Conservation (phyloP, 179 eudicot species). For the Camellia oleifera region DNA sequence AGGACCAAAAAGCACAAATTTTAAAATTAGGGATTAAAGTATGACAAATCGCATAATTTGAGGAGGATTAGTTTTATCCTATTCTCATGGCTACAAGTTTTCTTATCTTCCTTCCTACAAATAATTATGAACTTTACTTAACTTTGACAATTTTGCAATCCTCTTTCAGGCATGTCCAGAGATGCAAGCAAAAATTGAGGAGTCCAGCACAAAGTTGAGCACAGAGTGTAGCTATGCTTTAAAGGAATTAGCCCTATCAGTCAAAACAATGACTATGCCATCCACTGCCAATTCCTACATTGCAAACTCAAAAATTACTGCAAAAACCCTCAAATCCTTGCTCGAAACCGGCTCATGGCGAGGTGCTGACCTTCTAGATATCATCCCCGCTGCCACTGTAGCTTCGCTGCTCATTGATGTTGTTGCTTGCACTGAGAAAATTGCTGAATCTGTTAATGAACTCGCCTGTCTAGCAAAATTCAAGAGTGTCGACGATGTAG, state of each 20-base stretch:
- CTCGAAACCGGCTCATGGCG: constrained; percentile 30
- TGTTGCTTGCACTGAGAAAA: constrained; percentile 25
- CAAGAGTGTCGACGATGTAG: constrained; percentile 10
- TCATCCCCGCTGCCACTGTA: constrained; percentile 45
- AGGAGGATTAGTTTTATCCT: no score
- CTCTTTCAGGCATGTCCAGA: constrained; percentile 34
- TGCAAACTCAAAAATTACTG: constrained; percentile 40
- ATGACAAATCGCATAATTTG: no score
- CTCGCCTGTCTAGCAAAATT: constrained; percentile 28
- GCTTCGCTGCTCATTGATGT: constrained; percentile 54
- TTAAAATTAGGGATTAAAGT: no score
- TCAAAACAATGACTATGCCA: constrained; percentile 39
- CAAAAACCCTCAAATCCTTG: constrained; percentile 33
- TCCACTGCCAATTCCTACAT: constrained; percentile 36
- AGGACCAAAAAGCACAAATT: no score
- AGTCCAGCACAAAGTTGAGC: constrained; percentile 45
- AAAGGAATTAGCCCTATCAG: constrained; percentile 39
- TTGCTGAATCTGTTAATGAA: constrained; percentile 34
- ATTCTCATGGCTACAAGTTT: no score
- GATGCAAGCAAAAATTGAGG: constrained; percentile 35
- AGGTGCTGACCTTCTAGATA: constrained; percentile 28
- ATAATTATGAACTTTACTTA: no score
- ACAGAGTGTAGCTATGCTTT: constrained; percentile 46
- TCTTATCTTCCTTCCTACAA: no score
- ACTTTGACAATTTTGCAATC: not conserved